Evolutionary conservation across 768 basidiomycete genomes (phyloP).

Genomic region (Auricularia sp.): DNA sequence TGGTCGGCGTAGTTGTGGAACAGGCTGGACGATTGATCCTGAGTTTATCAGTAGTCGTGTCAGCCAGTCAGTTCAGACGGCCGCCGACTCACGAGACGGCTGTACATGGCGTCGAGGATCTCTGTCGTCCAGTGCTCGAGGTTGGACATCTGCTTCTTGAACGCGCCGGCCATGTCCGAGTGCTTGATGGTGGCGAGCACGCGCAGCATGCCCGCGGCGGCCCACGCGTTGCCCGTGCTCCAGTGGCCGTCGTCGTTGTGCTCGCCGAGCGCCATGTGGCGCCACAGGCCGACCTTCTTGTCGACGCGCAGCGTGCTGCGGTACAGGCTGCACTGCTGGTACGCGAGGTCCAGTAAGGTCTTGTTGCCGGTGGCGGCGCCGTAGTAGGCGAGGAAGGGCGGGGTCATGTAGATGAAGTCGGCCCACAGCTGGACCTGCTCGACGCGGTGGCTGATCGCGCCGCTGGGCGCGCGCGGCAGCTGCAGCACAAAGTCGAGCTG

Average conservation of each 20-base stretch:
- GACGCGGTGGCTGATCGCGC: conserved; percentile 72
- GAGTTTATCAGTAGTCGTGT: not conserved
- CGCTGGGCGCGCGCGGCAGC: conserved; percentile 51
- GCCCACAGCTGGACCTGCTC: conserved; percentile 69
- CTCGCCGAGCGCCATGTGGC: conserved; percentile 59
- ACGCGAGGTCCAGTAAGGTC: conserved; percentile 51
- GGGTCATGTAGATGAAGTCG: conserved; percentile 78
- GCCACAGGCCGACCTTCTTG: conserved; percentile 47
- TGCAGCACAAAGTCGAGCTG: conserved; percentile 56
- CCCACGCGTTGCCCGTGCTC: conserved; percentile 78
- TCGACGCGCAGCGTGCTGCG: conserved; percentile 50
- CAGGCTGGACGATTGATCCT: conserved; percentile 20
- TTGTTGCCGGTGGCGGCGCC: conserved; percentile 51
- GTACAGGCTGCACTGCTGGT: conserved; percentile 65
- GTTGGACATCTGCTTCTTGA: conserved; percentile 46
- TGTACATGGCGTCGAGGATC: conserved; percentile 66
- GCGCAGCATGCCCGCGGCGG: conserved; percentile 76
- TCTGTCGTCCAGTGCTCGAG: conserved; percentile 58
- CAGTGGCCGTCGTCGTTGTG: conserved; percentile 60
- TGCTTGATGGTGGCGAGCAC: conserved; percentile 66
- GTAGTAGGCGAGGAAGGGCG: conserved; percentile 81
- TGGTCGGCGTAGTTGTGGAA: conserved; percentile 69
- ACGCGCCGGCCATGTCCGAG: conserved; percentile 41
- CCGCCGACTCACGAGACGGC: conserved; percentile 36
- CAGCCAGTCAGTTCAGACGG: not conserved